Evolutionary conservation across 768 basidiomycete species (phyloP).

Genomic region (Mycena vulgaris): DNA sequence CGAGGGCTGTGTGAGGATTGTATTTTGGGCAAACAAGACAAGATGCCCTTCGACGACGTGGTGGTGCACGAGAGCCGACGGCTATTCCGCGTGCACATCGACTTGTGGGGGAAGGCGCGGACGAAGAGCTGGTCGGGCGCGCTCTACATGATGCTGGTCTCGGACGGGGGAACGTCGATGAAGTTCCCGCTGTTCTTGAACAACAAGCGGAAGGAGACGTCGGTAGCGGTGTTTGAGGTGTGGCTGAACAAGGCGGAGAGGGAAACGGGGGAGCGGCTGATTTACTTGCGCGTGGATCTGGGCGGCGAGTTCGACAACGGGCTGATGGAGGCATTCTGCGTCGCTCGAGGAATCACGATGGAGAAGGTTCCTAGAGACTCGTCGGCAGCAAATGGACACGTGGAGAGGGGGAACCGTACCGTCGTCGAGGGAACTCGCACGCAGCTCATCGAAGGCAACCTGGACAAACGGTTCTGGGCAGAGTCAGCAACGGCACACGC

Average conservation of each 20-base stretch:
- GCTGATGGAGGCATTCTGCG: background rate
- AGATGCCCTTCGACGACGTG: background rate
- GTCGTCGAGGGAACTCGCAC: too few relatives aligned
- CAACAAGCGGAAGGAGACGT: background rate
- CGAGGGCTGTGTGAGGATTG: too few relatives aligned
- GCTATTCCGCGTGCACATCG: background rate
- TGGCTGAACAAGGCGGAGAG: background rate
- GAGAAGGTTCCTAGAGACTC: background rate
- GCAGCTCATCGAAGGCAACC: too few relatives aligned
- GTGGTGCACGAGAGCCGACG: background rate
- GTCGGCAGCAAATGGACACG: background rate
- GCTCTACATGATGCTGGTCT: too few relatives aligned
- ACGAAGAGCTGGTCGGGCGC: background rate
- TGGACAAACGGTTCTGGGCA: too few relatives aligned
- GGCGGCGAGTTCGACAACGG: background rate
- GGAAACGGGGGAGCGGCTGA: background rate
- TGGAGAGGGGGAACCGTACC: constrained; percentile 9
- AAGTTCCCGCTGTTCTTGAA: too few relatives aligned
- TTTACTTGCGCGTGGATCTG: too few relatives aligned
- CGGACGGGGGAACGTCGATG: too few relatives aligned
- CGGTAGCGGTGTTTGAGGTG: background rate
- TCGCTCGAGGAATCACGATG: background rate
- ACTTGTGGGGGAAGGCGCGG: background rate
- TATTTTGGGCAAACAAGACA: too few relatives aligned
- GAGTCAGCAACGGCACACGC: too few relatives aligned